Evolutionary conservation across 2,329 filamentous ascomycete genomes (phyloP), one percentile per base, ranked within the genome.

Genomic region (Beauveria sp.): DNA sequence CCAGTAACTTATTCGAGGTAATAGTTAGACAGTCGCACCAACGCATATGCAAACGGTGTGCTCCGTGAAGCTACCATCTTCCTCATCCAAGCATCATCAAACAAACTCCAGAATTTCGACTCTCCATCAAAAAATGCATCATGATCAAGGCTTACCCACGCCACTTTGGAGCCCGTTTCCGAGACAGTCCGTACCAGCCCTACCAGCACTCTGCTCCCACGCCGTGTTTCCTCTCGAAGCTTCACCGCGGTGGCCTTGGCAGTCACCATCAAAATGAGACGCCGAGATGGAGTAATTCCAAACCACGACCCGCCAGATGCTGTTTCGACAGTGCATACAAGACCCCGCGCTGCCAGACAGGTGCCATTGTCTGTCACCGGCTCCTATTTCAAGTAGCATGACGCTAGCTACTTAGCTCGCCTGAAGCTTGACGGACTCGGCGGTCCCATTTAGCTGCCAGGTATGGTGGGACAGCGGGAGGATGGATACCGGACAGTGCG

Each of bases 251-350:
- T 28, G 14, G 34, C 5, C 37, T 20, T 14, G 53, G 40, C n/a
- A 20, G 24, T 22, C 40, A 34, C 28, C 44, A 34, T 48, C 52
- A 55, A 24, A 55, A 41, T 55, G 41, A 44, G 22, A 50, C 44
- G 26, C 20, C 46, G 44, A 16, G 22, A 40, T 50, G 55, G 55
- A 41, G 22, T 46, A 41, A 57, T 57, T 28, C 56, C 56, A 59
- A 52, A 51, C 46, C n/a, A 37, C 47, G 56, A 59, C 56, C 56
- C 47, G 55, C 44, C 55, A 44, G 37, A 52, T 16, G 37, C 22
- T 44, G 56, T 59, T 59, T 59, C 56, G 56, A 22, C 56, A 37
- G 12, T 18, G 37, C 24, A 18, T 44, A 37, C 47, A 44, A 37
- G n/a, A 34, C 47, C 56, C 34, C 24, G 47, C 14, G 34, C 7